A percentile compares a stretch with the other conserved stretches of the same genome.
These are phyloP conservation scores for Echinosophora koreensis DNA, from an alignment of 306 rosid genomes.

Conservation along the genomic window DNA sequence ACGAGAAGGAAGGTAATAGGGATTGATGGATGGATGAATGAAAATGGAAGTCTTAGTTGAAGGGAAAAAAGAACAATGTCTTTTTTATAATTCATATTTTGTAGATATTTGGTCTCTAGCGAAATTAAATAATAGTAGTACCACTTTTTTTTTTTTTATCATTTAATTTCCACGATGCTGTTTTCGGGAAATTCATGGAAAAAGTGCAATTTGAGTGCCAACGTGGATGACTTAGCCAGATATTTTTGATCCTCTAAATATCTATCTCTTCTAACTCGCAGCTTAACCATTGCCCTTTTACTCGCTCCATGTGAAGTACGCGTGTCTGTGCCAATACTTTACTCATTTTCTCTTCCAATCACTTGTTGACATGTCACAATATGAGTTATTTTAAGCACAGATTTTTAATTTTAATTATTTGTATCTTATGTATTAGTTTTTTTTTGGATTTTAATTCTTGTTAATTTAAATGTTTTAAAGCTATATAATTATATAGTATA, in stretches of 20 bases:
- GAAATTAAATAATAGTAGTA: not conserved
- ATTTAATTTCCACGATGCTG: not conserved
- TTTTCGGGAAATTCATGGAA: conserved; percentile 5
- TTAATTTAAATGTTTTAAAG: no score
- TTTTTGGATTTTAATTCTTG: no score
- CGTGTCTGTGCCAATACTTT: conserved; percentile 1
- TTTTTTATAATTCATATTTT: not conserved
- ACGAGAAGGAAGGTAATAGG: not conserved
- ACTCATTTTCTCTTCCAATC: not conserved
- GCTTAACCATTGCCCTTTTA: no score
- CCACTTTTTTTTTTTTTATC: not conserved
- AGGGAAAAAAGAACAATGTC: no score
- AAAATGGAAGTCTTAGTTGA: not conserved
- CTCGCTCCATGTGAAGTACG: not conserved
- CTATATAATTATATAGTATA: no score
- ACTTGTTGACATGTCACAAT: not conserved
- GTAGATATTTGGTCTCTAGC: not conserved
- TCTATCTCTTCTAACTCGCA: conserved; percentile 13
- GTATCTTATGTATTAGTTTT: no score
- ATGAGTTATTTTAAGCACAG: no score
- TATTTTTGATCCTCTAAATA: conserved; percentile 55
- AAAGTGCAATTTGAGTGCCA: conserved; percentile 57
- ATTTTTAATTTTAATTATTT: no score
- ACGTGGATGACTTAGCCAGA: conserved; percentile 51
- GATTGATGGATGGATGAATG: not conserved